Percentiles rank a stretch among this genome's conserved stretches.
phyloP scores from a whole-genome alignment of 73 alveolate genomes.

The Tetrahymena malaccensis region DNA sequence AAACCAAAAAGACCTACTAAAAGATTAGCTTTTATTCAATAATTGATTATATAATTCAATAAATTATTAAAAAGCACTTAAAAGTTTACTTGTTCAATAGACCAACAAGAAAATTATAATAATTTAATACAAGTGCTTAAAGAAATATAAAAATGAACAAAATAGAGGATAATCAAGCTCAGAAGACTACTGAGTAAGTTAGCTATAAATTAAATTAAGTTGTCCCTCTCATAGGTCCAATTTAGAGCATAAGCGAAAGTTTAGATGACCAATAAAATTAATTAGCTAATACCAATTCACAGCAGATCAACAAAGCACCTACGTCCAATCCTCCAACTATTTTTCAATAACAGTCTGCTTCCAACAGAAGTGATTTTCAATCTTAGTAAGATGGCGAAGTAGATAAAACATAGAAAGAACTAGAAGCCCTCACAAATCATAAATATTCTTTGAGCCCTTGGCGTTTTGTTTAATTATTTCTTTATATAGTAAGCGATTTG shows the following conservation, averaged over 20 bases:
- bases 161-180: neutral
- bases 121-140: neutral
- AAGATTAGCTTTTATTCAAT: too few species aligned
- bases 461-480: neutral
- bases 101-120: too few species aligned
- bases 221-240: neutral
- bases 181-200: neutral
- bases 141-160: neutral
- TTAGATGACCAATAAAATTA: neutral
- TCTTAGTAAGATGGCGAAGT: neutral
- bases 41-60: too few species aligned
- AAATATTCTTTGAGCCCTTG: neutral
- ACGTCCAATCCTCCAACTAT: neutral
- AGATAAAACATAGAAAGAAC: neutral
- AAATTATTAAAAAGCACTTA: too few species aligned
- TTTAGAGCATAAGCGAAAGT: neutral
- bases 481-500: neutral
- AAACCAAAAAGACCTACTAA: too few species aligned
- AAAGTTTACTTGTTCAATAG: too few species aligned
- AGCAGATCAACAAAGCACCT: neutral
- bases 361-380: neutral
- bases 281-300: neutral
- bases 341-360: neutral
- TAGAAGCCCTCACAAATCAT: neutral
- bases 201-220: neutral